Conservation (phyloP, 1,139 yeast genomes). For the Taphrina communis region DNA sequence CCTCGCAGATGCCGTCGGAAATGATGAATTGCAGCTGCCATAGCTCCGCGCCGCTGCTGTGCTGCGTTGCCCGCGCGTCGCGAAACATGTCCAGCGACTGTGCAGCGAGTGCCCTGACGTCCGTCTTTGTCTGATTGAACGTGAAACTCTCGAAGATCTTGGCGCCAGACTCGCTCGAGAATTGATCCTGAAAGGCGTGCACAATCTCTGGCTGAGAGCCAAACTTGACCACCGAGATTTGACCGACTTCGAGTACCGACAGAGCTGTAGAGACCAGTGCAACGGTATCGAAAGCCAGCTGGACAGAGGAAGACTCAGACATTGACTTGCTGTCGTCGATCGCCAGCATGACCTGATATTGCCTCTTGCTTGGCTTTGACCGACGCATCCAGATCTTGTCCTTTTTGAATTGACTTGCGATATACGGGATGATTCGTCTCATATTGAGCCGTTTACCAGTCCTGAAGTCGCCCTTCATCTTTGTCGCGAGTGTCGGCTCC, state of each 20-base stretch:
- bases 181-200: slow-evolving; percentile 87
- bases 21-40: slow-evolving; percentile 94
- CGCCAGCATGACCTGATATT: slow-evolving; percentile 96
- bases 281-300: slow-evolving; percentile 90
- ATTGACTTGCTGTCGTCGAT: slow-evolving; percentile 97
- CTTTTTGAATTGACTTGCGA: slow-evolving; percentile 95
- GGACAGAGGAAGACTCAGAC: slow-evolving; percentile 86
- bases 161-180: slow-evolving; percentile 82
- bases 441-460: slow-evolving; percentile 96
- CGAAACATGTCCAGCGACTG: slow-evolving; percentile 77
- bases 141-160: slow-evolving; percentile 85
- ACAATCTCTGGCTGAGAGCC: slow-evolving; percentile 85
- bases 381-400: slow-evolving; percentile 98
- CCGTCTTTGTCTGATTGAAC: slow-evolving; percentile 86
- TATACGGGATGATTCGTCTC: slow-evolving; percentile 97
- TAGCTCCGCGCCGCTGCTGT: slow-evolving; percentile 59
- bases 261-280: slow-evolving; percentile 93
- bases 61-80: slow-evolving; percentile 60
- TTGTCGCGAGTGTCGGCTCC: slow-evolving; percentile 95
- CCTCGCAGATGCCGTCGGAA: slow-evolving; percentile 97
- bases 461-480: slow-evolving; percentile 91
- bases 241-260: slow-evolving; percentile 93
- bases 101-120: slow-evolving; percentile 73
- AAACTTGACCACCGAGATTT: slow-evolving; percentile 84
- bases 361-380: slow-evolving; percentile 95